Evolutionary conservation across 768 basidiomycete genomes (phyloP).

Genomic region (Pleurotus citrinopileatus): DNA sequence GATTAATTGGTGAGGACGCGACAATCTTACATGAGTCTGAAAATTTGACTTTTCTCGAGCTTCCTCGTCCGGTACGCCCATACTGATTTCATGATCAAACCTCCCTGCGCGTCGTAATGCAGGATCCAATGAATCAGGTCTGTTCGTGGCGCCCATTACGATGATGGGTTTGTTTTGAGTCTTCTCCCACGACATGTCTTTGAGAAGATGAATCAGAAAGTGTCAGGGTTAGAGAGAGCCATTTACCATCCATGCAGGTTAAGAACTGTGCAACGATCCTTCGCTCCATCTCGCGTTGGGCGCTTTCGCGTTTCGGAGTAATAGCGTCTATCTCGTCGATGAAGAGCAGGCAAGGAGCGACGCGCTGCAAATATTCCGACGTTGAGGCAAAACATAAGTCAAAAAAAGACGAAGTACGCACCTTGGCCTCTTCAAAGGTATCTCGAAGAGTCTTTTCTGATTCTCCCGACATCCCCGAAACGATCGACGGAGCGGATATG

Average conservation of each 20-base stretch:
- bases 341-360: constrained; percentile 92
- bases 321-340: constrained; percentile 99
- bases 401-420: constrained; percentile 26
- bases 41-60: constrained; percentile 80
- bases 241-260: constrained; percentile 96
- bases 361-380: constrained; percentile 45
- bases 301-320: constrained; percentile 95
- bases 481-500: constrained; percentile 93
- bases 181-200: constrained; percentile 95
- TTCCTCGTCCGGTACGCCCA: constrained; percentile 94
- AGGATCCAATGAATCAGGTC: constrained; percentile 92
- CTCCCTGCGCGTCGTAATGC: constrained; percentile 91
- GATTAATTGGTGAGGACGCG: not conserved
- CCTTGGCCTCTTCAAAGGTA: constrained; percentile 97
- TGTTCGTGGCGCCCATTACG: constrained; percentile 95
- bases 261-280: constrained; percentile 96
- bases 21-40: no score
- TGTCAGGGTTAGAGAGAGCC: not conserved
- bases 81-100: constrained; percentile 97
- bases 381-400: not conserved
- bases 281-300: constrained; percentile 97
- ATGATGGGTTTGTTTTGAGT: constrained; percentile 90
- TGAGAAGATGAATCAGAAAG: not conserved
- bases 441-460: constrained; percentile 95
- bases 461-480: constrained; percentile 98